Base-by-base conservation (phyloP, 495 filamentous ascomycete species). In the Beverwykella pulmonaria region DNA sequence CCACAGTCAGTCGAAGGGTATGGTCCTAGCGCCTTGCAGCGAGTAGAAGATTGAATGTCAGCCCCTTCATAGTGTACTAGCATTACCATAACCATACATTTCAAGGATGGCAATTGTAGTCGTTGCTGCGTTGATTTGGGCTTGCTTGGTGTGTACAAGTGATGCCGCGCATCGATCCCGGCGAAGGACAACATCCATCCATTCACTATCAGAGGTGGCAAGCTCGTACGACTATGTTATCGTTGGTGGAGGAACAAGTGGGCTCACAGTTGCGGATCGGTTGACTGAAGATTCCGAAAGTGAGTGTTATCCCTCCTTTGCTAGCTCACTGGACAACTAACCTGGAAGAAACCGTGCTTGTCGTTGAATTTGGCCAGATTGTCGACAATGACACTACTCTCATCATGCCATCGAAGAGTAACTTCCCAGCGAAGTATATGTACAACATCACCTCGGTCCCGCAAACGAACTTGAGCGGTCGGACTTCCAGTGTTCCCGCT, bases 241-340 rank as follows among this genome's bases (percentile, higher is more conserved):
- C n/a, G n/a, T n/a, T n/a, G n/a, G n/a, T n/a, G n/a, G n/a, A n/a
- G n/a, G n/a, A n/a, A n/a, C n/a, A n/a, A 7, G 46, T 20, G 7
- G 46, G 46, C n/a, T 49, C 6, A 49, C 46, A 8, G 46, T 49
- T 19, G 46, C 46, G n/a, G 46, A 49, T 49, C 46, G 46, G 23
- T 20, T 49, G 46, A 20, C 46, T 20, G 46, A 49, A 20, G 46
- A 49, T 49, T 20, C 46, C n/a, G n/a, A 8, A 7, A 20, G 46
- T 49, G 46, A 8, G 46, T 20, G 7, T 49, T 49, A 19, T n/a
- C 17, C 46, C 7, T 20, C 6, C 46, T 6, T 20, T 6, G n/a
- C 6, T 49, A 8, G 15, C 23, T 19, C n/a, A n/a, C 17, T 49
- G 15, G 7, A 14, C 23, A 9, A 49, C 46, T 8, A 41, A 17